Evolutionary conservation across 1,284 basidiomycete species (phyloP), one percentile per base, ranked within the genome.

Genomic region (Melanopsichium pennsylvanicum): DNA sequence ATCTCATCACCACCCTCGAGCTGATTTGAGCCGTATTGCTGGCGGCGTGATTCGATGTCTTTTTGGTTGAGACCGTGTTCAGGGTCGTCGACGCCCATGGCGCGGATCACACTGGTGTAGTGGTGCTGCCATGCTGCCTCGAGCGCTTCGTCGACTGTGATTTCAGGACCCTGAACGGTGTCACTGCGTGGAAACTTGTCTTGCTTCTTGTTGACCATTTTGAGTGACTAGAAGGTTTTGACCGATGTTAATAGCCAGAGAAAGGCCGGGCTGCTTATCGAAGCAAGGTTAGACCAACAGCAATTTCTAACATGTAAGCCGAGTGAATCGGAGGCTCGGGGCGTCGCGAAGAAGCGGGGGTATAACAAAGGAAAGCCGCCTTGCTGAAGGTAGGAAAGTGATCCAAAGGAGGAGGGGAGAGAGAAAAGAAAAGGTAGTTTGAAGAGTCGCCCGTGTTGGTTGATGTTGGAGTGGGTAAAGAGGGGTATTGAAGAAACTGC

Each of bases 1-100:
- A 78, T 70, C 21, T 74, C 74, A 22, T 76, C 75, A 23, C 69
- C 69, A 34, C 74, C 75, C 18, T 78, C 70, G 33, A 80, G 74
- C 55, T 74, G 58, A 59, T 80, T 80, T 11, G 59, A 39, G 12
- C 79, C 79, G 38, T 75, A 80, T 40, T 73, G 45, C 33, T 73
- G 51, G 4, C 55, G 52, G 31, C 71, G 67, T 15, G 57, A 22
- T 36, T 64, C 61, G 32, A 72, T 62, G 25, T 73, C 71, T 9
- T 52, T 45, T 35, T 68, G 59, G 40, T 64, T 59, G 31, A 75
- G 73, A 40, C 73, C 73, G 29, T 73, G 67, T 25, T 70, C 57
- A 10, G 61, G n/a, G 38, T 70, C 61, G 21, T 70, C 48, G 27
- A 70, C 47, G 39, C 67, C 67, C 22, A 70, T 57, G 18, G 61